Percentiles rank a stretch among this genome's conserved stretches.
phyloP scores from a whole-genome alignment of 148 eudicot species.

The Cornus florida region DNA sequence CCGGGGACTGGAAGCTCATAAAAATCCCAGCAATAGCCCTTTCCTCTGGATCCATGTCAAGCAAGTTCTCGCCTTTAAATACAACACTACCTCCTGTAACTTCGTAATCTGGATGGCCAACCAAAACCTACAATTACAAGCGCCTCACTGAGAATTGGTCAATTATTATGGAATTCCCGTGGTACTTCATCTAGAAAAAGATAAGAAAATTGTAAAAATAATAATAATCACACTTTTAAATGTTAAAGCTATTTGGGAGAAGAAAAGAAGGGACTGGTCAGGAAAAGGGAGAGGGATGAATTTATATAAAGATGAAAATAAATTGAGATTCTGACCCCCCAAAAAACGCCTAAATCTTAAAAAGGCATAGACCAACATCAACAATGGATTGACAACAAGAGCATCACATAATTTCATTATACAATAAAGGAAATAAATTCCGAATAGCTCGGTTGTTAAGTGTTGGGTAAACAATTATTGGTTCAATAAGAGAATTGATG shows the following conservation, averaged over 20 bases:
- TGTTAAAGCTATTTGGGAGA: too few species aligned
- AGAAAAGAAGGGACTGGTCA: too few species aligned
- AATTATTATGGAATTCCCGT: not conserved
- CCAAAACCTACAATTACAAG: slow-evolving; percentile 63
- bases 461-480: not conserved
- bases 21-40: slow-evolving; percentile 92
- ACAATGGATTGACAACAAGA: not conserved
- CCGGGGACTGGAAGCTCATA: slow-evolving; percentile 97
- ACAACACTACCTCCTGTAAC: slow-evolving; percentile 77
- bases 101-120: slow-evolving; percentile 98
- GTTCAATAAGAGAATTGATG: not conserved
- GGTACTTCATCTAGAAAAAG: not conserved
- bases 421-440: not conserved
- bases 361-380: not conserved
- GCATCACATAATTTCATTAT: not conserved
- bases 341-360: not conserved
- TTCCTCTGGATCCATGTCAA: slow-evolving; percentile 96
- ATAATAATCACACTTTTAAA: not conserved
- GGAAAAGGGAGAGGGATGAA: not conserved
- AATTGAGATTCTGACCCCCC: too few species aligned
- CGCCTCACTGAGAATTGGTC: not conserved
- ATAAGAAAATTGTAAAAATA: slow-evolving; percentile 1
- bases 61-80: slow-evolving; percentile 86
- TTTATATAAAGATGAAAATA: not conserved
- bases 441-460: not conserved